Percentiles rank a stretch among this genome's conserved stretches.
phyloP scores from a whole-genome alignment of 495 filamentous ascomycete species.

The Aspergillus panamensis region DNA sequence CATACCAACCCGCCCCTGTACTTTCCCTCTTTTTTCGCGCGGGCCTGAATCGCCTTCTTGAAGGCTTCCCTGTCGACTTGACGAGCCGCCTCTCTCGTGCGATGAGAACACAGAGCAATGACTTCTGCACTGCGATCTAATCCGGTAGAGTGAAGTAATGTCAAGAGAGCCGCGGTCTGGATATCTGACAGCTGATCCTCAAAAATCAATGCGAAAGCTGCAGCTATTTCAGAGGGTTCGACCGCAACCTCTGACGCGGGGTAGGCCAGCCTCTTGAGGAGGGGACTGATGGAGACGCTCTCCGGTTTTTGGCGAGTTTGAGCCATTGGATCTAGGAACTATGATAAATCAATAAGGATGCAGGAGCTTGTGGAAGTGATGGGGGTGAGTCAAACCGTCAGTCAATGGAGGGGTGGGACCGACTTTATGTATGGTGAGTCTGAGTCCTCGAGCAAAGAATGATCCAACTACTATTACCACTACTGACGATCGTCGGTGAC shows the following conservation, averaged over 20 bases:
- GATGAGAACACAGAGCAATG: conserved; percentile 67
- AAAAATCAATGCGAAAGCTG: conserved; percentile 84
- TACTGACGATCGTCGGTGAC: conserved; percentile 13
- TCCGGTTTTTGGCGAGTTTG: conserved; percentile 28
- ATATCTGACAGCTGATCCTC: conserved; percentile 76
- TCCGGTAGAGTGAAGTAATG: conserved; percentile 81
- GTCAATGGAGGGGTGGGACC: background rate
- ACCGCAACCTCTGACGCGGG: conserved; percentile 56
- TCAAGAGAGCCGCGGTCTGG: conserved; percentile 80
- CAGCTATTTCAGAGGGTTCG: conserved; percentile 75
- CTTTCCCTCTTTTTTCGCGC: conserved; percentile 57
- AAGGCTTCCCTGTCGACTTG: conserved; percentile 60
- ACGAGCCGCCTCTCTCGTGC: conserved; percentile 67
- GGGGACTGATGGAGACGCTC: conserved; percentile 69
- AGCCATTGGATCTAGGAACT: conserved; percentile 16
- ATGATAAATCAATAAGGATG: background rate
- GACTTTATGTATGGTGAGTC: conserved; percentile 8
- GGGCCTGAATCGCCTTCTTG: conserved; percentile 51
- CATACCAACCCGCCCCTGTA: conserved; percentile 68
- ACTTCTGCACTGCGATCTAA: conserved; percentile 74
- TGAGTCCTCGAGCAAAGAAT: background rate
- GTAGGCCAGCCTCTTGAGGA: conserved; percentile 75
- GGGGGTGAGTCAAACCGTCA: background rate
- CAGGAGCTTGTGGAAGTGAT: background rate
- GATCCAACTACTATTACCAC: too few relatives aligned